Evolutionary conservation across 805 yeast species (phyloP).

Genomic region (Starmerella floricola): DNA sequence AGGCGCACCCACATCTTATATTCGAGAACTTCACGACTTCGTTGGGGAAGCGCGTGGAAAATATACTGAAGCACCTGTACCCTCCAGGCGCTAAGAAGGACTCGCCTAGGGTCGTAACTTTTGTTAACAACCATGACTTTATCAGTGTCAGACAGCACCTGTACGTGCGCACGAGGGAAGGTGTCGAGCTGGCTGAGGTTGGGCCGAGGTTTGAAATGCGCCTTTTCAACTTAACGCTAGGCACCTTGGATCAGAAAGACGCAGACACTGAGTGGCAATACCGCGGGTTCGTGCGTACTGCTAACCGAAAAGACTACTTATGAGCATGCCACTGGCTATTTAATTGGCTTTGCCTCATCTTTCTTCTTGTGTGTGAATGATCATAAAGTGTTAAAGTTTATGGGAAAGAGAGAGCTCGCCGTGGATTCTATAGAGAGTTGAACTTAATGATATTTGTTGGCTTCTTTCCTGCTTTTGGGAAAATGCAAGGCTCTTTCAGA

Average conservation of each 20-base stretch:
- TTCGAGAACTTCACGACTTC: conserved; percentile 78
- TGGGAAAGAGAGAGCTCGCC: no score
- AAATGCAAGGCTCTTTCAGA: no score
- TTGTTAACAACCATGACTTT: conserved; percentile 80
- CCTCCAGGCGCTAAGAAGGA: conserved; percentile 96
- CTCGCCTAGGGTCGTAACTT: conserved; percentile 81
- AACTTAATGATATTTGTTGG: no score
- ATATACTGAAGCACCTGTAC: conserved; percentile 73
- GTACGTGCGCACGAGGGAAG: conserved; percentile 76
- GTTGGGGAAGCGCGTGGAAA: conserved; percentile 71
- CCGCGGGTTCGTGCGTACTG: conserved; percentile 87
- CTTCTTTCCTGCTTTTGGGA: no score
- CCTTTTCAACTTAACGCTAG: conserved; percentile 73
- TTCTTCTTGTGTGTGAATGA: no score
- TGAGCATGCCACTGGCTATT: conserved; percentile 23
- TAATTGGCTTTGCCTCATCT: no score
- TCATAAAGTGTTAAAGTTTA: no score
- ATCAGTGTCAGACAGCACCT: conserved; percentile 93
- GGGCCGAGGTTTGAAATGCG: conserved; percentile 99
- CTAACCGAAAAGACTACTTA: conserved; percentile 84
- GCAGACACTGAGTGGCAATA: conserved; percentile 97
- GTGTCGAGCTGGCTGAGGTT: conserved; percentile 84
- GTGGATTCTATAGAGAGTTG: no score
- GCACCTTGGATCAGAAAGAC: conserved; percentile 87
- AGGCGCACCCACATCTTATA: conserved; percentile 85